Evolutionary conservation across 805 yeast genomes (phyloP).

Genomic region (Candida easanensis): DNA sequence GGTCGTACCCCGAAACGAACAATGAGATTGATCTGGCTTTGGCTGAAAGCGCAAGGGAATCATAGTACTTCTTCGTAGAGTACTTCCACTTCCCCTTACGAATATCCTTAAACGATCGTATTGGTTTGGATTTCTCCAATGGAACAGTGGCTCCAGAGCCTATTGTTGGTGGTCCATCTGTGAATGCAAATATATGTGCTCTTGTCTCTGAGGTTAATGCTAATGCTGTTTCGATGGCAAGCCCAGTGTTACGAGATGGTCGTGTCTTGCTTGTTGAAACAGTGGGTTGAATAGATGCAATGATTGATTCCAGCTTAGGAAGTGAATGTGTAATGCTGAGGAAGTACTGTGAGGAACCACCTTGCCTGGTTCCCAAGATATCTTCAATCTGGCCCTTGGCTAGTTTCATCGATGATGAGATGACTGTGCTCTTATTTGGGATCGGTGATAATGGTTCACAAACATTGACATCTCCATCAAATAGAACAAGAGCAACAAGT

Average conservation of each 20-base stretch:
- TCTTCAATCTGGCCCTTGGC: not conserved
- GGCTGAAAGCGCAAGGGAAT: slow-evolving; percentile 54
- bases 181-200: slow-evolving; percentile 80
- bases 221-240: slow-evolving; percentile 79
- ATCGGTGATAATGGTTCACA: slow-evolving; percentile 45
- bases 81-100: slow-evolving; percentile 55
- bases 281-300: slow-evolving; percentile 34
- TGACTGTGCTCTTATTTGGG: slow-evolving; percentile 2
- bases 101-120: slow-evolving; percentile 92
- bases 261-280: slow-evolving; percentile 41
- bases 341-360: not conserved
- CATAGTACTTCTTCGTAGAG: slow-evolving; percentile 60
- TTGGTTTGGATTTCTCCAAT: slow-evolving; percentile 81
- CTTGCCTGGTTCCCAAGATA: not conserved
- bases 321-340: not conserved
- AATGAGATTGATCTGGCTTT: slow-evolving; percentile 33
- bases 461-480: slow-evolving; percentile 81
- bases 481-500: slow-evolving; percentile 76
- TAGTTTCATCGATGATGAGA: not conserved
- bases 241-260: slow-evolving; percentile 84
- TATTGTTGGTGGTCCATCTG: slow-evolving; percentile 91
- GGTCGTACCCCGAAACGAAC: slow-evolving; percentile 90
- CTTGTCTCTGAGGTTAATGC: slow-evolving; percentile 72
- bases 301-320: not conserved
- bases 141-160: slow-evolving; percentile 94